These are phyloP conservation scores for Cercospora brassicicola DNA, from an alignment of 2,329 filamentous ascomycete species.

Conservation along the genomic window DNA sequence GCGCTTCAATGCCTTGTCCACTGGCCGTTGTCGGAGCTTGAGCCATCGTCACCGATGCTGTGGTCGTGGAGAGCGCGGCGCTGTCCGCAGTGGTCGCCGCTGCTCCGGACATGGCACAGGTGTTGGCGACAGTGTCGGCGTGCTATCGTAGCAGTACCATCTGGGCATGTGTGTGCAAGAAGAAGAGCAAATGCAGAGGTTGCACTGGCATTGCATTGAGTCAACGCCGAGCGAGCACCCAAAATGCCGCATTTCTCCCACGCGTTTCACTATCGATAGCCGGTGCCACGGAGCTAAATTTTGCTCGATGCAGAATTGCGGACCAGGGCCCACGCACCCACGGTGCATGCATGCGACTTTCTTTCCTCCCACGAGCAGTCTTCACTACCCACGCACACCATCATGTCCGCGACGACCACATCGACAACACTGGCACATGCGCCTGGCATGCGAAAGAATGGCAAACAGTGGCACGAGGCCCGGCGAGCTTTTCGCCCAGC, in stretches of 20 bases:
- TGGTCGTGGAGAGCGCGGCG: not conserved
- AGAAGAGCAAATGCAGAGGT: not conserved
- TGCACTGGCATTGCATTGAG: not conserved
- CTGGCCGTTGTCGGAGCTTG: conserved; percentile 5
- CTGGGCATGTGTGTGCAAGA: not conserved
- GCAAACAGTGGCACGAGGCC: conserved; percentile 88
- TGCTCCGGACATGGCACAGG: not conserved
- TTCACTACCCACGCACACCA: not conserved
- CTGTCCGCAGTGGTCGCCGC: not conserved
- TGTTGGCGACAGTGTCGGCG: not conserved
- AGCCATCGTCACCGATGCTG: not conserved
- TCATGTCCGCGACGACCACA: conserved; percentile 33
- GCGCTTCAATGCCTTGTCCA: conserved; percentile 61
- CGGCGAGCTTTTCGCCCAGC: conserved; percentile 84
- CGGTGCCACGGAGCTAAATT: not conserved
- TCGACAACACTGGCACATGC: conserved; percentile 18
- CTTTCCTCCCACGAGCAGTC: not conserved
- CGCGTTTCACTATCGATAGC: conserved; percentile 1
- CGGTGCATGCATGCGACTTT: not conserved
- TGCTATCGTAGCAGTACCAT: not conserved
- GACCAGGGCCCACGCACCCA: not conserved
- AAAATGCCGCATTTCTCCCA: not conserved
- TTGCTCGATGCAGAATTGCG: not conserved
- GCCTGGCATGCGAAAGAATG: conserved; percentile 77
- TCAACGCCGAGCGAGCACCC: not conserved